Conservation (phyloP, 2,329 filamentous ascomycete species). For the Penicillium psychrosexuale region DNA sequence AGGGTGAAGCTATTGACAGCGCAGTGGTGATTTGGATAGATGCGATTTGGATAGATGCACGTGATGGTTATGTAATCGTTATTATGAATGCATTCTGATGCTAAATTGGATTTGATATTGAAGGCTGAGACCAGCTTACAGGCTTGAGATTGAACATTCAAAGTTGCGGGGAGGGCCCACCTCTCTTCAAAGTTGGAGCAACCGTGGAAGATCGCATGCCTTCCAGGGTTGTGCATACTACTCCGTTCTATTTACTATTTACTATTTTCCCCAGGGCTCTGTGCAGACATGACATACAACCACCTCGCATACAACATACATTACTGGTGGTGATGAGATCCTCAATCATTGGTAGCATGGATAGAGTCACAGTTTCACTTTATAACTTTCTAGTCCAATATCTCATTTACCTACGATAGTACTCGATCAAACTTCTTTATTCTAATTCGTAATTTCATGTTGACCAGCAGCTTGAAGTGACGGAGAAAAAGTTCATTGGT, state of each 20-base stretch:
- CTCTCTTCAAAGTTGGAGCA: neutral
- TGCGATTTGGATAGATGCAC: neutral
- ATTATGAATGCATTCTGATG: neutral
- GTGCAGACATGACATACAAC: neutral
- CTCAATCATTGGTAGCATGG: neutral
- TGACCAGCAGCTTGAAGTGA: neutral
- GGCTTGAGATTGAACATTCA: neutral
- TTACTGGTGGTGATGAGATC: constrained; percentile 1
- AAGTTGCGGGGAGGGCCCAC: neutral
- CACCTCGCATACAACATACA: neutral
- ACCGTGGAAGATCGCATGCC: neutral
- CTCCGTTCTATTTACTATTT: too few species aligned
- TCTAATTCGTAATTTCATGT: too few species aligned
- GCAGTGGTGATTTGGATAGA: neutral
- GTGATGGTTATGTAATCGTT: constrained; percentile 6
- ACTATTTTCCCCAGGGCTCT: too few species aligned
- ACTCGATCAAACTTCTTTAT: too few species aligned
- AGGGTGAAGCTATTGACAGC: neutral
- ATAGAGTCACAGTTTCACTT: too few species aligned
- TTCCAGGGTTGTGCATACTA: too few species aligned
- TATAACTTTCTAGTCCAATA: too few species aligned
- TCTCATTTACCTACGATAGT: too few species aligned
- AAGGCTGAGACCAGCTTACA: neutral
- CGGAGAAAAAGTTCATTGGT: neutral
- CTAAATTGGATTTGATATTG: neutral